Evolutionary conservation across 192 early-diverging fungal genomes (phyloP), one percentile per base, ranked within the genome.

Genomic region (Glomus cerebriforme): DNA sequence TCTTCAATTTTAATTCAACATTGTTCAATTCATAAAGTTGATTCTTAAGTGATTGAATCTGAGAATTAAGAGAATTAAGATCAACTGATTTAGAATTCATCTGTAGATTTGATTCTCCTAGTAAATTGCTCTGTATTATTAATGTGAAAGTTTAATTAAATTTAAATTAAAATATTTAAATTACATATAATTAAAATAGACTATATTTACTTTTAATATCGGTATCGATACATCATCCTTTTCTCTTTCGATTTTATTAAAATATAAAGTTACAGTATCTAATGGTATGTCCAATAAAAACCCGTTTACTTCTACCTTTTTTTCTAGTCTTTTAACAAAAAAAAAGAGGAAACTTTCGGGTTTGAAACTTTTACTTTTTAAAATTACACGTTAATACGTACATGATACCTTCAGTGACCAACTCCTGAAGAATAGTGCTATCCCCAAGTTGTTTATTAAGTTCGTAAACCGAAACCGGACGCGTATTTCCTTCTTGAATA

Each of bases 21-120:
- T 22, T 10, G 9, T 59, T 58, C 73, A 74, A 74, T 60, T 19
- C 6, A 35, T 22, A 5, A n/a, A 74, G 54, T n/a, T 37, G 73
- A 3, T 59, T 27, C 24, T 34, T 27, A 60, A 74, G 73, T 22
- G 54, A 74, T 59, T 74, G 26, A 35, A 74, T 59, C 6, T 59
- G 47, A 24, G 47, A 54, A 15, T 54, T 54, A 54, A 22, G 47
- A 24, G 47, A 54, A 15, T 54, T 54, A 54, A 22, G 47, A 2
- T 54, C 47, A 15, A 19, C 47, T 22, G 17, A 54, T 54, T 54
- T 54, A 54, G 47, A 19, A 54, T 13, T 19, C 17, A 15, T 54
- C 17, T 54, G 47, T 54, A 19, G 17, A 54, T 13, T 15, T 19
- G 47, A 54, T 54, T 4, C 47, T 19, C 17, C 47, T 54, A 6